Evolutionary conservation across 2,329 filamentous ascomycete genomes (phyloP).

Genomic region (Pseudogymnoascus sp.): DNA sequence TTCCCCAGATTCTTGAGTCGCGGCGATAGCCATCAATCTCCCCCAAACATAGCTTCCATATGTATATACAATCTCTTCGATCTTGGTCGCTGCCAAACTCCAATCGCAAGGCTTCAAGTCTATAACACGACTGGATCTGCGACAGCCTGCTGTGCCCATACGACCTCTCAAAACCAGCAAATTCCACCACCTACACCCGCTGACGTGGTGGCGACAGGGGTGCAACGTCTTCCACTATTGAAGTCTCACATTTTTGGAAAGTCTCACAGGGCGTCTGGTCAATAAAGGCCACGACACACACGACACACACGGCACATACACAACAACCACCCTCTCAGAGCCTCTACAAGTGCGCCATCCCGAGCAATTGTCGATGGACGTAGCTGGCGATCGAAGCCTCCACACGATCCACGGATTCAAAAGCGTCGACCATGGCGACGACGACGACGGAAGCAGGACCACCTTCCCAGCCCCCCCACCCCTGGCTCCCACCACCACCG

Average conservation of each 20-base stretch:
- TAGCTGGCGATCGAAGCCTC: not conserved
- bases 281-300: not conserved
- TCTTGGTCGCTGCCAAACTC: not conserved
- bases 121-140: not conserved
- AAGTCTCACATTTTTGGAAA: not conserved
- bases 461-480: constrained; percentile 13
- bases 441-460: constrained; percentile 11
- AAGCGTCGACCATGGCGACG: constrained; percentile 11
- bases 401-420: constrained; percentile 1
- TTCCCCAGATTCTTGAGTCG: not conserved
- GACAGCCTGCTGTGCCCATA: not conserved
- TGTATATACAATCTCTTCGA: not conserved
- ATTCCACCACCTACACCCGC: not conserved
- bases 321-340: not conserved
- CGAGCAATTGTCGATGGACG: not conserved
- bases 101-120: not conserved
- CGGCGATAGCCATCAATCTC: not conserved
- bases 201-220: constrained; percentile 1
- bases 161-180: not conserved
- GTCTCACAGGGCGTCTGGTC: not conserved
- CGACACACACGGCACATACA: too few species aligned
- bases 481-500: not conserved
- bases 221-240: not conserved
- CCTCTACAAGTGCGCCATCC: not conserved
- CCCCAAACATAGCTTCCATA: not conserved